Conservation (phyloP, 2,329 filamentous ascomycete genomes). For the Colletotrichum neosansevieriae region DNA sequence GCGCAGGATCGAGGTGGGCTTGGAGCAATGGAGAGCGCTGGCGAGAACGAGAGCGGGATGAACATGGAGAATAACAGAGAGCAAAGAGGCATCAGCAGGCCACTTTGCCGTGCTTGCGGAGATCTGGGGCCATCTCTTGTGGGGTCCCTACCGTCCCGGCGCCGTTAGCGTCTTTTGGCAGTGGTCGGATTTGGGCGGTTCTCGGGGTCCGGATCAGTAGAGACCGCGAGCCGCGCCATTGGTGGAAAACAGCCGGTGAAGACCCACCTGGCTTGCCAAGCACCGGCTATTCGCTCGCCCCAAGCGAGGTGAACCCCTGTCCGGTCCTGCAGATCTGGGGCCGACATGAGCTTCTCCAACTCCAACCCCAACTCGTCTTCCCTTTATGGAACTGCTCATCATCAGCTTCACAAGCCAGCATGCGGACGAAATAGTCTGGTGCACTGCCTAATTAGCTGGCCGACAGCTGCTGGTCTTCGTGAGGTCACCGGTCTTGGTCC, state of each 20-base stretch:
- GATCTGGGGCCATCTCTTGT: conserved; percentile 24
- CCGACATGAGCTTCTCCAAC: conserved; percentile 25
- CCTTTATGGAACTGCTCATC: conserved; percentile 29
- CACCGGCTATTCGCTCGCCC: conserved; percentile 16
- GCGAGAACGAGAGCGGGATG: conserved; percentile 3
- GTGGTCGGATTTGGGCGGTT: conserved; percentile 37
- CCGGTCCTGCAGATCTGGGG: conserved; percentile 21
- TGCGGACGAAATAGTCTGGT: conserved; percentile 14
- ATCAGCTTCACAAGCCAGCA: conserved; percentile 30
- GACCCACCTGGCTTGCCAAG: conserved; percentile 34
- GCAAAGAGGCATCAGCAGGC: conserved; percentile 22
- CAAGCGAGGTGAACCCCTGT: conserved; percentile 4
- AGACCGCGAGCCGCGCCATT: conserved; percentile 17
- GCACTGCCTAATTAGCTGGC: conserved; percentile 12
- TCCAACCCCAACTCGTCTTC: conserved; percentile 28
- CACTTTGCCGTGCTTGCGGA: conserved; percentile 23
- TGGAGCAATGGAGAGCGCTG: neutral
- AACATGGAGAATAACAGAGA: neutral
- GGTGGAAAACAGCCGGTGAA: conserved; percentile 23
- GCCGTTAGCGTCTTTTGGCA: conserved; percentile 3
- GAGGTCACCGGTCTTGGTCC: conserved; percentile 15
- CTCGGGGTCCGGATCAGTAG: conserved; percentile 38
- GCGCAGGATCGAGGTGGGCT: conserved; percentile 20
- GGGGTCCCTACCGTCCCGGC: conserved; percentile 23
- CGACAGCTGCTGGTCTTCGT: conserved; percentile 17